Conservation (phyloP, 2,329 filamentous ascomycete species). For the Fusarium equiseti region DNA sequence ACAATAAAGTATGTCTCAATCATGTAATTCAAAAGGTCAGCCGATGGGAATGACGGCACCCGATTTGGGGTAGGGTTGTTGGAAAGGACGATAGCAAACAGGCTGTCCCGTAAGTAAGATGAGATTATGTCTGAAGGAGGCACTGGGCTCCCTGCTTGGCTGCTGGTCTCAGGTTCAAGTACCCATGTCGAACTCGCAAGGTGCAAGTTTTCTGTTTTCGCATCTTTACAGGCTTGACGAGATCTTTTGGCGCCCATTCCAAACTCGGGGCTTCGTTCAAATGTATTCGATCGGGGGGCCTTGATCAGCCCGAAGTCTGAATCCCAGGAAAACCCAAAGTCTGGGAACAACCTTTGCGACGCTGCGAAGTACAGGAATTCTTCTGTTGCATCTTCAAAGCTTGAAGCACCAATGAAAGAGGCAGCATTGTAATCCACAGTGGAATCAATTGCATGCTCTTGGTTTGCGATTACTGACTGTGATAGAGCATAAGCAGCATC, state of each 20-base stretch:
- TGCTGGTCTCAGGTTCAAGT: constrained; percentile 24
- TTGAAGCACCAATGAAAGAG: constrained; percentile 31
- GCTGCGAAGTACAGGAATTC: constrained; percentile 34
- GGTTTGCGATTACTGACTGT: constrained; percentile 23
- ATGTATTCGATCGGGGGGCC: constrained; percentile 24
- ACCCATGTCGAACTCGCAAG: constrained; percentile 37
- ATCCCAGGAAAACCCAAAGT: constrained; percentile 42
- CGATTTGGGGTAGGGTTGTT: constrained; percentile 36
- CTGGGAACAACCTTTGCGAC: constrained; percentile 32
- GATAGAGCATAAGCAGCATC: constrained; percentile 34
- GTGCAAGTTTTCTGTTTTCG: constrained; percentile 12
- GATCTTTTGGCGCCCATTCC: constrained; percentile 33
- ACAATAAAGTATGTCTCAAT: constrained; percentile 36
- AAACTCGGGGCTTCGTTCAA: constrained; percentile 24
- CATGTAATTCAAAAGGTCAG: constrained; percentile 39
- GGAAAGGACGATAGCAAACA: constrained; percentile 44
- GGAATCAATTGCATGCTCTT: constrained; percentile 31
- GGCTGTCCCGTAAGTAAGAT: constrained; percentile 37
- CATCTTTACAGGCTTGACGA: constrained; percentile 30
- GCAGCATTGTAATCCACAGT: constrained; percentile 32
- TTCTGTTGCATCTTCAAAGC: constrained; percentile 27
- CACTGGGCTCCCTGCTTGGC: constrained; percentile 10
- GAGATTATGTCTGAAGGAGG: constrained; percentile 15
- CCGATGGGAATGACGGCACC: constrained; percentile 43
- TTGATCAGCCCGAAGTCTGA: constrained; percentile 33